Base-by-base conservation (phyloP, 257 asterid species). In the Solanum paucissectum region DNA sequence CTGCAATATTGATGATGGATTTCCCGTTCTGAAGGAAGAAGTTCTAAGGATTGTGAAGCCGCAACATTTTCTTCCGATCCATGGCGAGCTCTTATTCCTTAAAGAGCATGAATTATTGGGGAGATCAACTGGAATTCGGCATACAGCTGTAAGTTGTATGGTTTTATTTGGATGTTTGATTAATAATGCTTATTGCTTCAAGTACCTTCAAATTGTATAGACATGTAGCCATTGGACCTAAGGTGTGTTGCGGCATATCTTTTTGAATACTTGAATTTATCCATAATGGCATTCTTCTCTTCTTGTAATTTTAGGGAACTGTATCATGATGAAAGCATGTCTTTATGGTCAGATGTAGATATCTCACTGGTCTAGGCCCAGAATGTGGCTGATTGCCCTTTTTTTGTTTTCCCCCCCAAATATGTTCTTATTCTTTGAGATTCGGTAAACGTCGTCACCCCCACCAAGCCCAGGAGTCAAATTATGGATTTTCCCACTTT, bases 31-130 rank as follows among this genome's bases (percentile, higher is more conserved):
- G 71, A 82, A 97, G 99, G 99, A 95, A 55, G 99, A 97, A 91
- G 98, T 97, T 89, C 94, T 97, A 40, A 95, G 92, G 91, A 96
- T 97, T 89, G 99, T 97, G 88, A 97, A 96, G 91, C 99, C 99
- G 2, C 99, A 97, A 91, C 99, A 97, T 94, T 97, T 97, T 90
- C 93, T 97, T 62, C 99, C 99, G 16, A 94, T 97, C 87, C 99
- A 96, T 60, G 99, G 99, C 87, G 99, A 97, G 93, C 98, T 97
- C 87, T 92, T 97, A 88, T 97, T 96, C 94, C 92, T 97, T 89
- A 96, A 94, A 93, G 99, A 97, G 97, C 99, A 97, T 62, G 99
- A 97, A 88, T 84, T 96, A 90, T 92, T 97, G 88, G 99, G 98
- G 46, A 97, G 89, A 93, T 95, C 99, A 89, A 94, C 98, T 88